A percentile compares a stretch with the other conserved stretches of the same genome.
These are phyloP conservation scores for Populus tremula DNA, from an alignment of 345 rosid species.

Conservation along the genomic window DNA sequence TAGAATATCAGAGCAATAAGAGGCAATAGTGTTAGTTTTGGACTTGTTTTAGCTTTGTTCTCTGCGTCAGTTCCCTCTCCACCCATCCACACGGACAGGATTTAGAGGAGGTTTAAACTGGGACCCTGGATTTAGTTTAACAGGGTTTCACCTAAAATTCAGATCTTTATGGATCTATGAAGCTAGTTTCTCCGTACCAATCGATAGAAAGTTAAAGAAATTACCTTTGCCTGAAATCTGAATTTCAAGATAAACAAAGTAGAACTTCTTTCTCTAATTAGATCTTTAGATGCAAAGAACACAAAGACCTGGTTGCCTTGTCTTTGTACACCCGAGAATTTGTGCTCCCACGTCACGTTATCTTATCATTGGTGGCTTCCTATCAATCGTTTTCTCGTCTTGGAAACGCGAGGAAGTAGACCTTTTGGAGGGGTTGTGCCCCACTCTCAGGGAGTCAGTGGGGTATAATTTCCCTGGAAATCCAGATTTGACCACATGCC, in stretches of 20 bases:
- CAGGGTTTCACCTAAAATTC: slow-evolving; percentile 6
- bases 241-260: neutral
- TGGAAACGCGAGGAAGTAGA: neutral
- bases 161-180: neutral
- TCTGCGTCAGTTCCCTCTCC: slow-evolving; percentile 48
- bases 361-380: neutral
- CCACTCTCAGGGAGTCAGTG: neutral
- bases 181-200: neutral
- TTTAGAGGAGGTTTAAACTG: slow-evolving; percentile 13
- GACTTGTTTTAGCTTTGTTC: slow-evolving; percentile 35
- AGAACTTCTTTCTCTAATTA: neutral
- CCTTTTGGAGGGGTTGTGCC: neutral
- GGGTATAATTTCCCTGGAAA: neutral
- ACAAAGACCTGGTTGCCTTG: neutral
- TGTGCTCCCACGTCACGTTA: neutral
- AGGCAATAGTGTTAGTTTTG: slow-evolving; percentile 72
- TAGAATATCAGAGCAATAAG: slow-evolving; percentile 85
- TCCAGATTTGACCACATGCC: no score
- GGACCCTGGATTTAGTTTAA: neutral
- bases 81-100: slow-evolving; percentile 50
- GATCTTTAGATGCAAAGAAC: neutral
- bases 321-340: neutral
- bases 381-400: neutral
- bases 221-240: slow-evolving; percentile 6
- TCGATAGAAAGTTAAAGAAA: slow-evolving; percentile 2